Conservation (phyloP, 2,329 filamentous ascomycete genomes). For the Coniochaeta sp. region DNA sequence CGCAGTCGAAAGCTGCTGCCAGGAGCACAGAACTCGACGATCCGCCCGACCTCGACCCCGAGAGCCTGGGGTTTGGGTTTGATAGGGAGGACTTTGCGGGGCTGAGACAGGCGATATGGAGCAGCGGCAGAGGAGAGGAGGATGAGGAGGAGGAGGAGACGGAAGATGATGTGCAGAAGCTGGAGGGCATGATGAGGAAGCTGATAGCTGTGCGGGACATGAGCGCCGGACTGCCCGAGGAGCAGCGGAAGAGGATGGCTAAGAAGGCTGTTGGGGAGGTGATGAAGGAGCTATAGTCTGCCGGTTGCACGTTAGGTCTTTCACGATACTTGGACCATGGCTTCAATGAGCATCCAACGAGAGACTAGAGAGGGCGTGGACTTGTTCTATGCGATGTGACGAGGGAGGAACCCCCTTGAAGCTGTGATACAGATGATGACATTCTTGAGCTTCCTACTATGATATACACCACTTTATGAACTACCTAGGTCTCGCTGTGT, state of each 20-base stretch:
- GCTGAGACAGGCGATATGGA: constrained; percentile 45
- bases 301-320: too few relatives aligned
- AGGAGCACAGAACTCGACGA: background rate
- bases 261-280: constrained; percentile 56
- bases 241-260: constrained; percentile 53
- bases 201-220: constrained; percentile 55
- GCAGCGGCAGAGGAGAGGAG: constrained; percentile 19
- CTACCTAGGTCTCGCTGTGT: too few relatives aligned
- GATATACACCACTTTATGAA: too few relatives aligned
- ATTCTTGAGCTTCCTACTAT: too few relatives aligned
- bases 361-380: too few relatives aligned
- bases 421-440: too few relatives aligned
- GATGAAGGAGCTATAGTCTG: constrained; percentile 45
- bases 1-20: constrained; percentile 7
- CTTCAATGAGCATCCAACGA: too few relatives aligned
- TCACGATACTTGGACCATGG: too few relatives aligned
- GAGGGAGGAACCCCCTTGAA: too few relatives aligned
- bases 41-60: constrained; percentile 28
- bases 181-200: constrained; percentile 58
- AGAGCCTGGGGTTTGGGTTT: constrained; percentile 44
- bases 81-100: constrained; percentile 46
- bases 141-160: constrained; percentile 15
- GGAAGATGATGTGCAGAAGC: constrained; percentile 47
- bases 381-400: too few relatives aligned
- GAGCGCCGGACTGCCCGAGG: constrained; percentile 50